Evolutionary conservation across 1,284 basidiomycete species (phyloP).

Genomic region (Fomitopsis palustris): DNA sequence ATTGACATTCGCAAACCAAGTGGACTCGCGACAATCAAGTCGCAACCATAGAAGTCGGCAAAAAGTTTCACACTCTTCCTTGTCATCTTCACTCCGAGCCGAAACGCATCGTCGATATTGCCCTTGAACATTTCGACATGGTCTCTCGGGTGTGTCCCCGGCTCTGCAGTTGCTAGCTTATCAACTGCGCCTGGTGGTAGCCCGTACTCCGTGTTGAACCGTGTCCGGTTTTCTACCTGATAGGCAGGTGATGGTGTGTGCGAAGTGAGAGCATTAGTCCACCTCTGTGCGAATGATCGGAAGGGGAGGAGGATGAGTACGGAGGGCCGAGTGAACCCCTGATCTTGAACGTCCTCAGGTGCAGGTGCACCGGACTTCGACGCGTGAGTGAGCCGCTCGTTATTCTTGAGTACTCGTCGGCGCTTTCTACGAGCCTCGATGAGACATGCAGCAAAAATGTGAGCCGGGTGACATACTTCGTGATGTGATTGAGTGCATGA

Average conservation of each 20-base stretch:
- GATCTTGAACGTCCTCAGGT: conserved; percentile 83
- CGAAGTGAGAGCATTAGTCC: conserved; percentile 65
- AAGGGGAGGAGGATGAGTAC: conserved; percentile 90
- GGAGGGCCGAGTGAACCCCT: conserved; percentile 97
- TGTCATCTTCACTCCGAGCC: conserved; percentile 90
- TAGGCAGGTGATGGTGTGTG: conserved; percentile 64
- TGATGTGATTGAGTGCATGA: conserved; percentile 83
- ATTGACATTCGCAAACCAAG: conserved; percentile 89
- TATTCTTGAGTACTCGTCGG: conserved; percentile 90
- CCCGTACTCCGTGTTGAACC: conserved; percentile 83
- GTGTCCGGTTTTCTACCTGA: conserved; percentile 83
- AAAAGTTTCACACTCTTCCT: conserved; percentile 87
- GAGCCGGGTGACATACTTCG: conserved; percentile 56
- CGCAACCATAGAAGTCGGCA: conserved; percentile 87
- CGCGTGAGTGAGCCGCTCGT: conserved; percentile 79
- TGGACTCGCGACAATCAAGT: conserved; percentile 92
- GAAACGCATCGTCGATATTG: conserved; percentile 97
- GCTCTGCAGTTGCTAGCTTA: conserved; percentile 73
- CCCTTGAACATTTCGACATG: conserved; percentile 94
- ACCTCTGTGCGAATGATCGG: conserved; percentile 83
- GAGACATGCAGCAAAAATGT: conserved; percentile 7
- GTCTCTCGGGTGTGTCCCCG: conserved; percentile 81
- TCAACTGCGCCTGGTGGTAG: conserved; percentile 80
- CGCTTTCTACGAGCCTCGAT: conserved; percentile 67
- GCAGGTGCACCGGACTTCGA: conserved; percentile 51